Evolutionary conservation across 306 rosid genomes (phyloP), one percentile per base, ranked within the genome.

Genomic region (Quercus bicolor): DNA sequence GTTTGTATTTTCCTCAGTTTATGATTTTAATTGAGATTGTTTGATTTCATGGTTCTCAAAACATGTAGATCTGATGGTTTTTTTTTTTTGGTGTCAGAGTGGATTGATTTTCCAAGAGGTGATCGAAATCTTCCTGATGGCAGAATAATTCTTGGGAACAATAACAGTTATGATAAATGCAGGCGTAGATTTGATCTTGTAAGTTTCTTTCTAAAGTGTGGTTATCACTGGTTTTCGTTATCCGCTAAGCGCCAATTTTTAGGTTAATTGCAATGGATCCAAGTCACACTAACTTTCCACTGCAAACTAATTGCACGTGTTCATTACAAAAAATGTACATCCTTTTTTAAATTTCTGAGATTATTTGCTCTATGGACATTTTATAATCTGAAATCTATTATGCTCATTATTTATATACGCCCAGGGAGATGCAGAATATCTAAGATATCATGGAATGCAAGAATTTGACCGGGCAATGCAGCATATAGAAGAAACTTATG

Each of bases 101-200:
- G 99, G 99, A 96, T 96, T 70, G 99, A 96, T 88, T 96, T 96
- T 90, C 99, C 99, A 71, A 90, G 99, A 84, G 91, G 80, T 26
- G 95, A 79, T 29, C 98, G 88, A 77, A 90, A 31, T 56, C 97
- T 94, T 84, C 89, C 95, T 74, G 56, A 20, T 65, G 98, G 98
- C 20, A 4, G 6, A 81, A 26, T 88, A 70, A 1, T 92, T 83
- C 90, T 81, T 33, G 98, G 98, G 78, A 95, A 95, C 83, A 81
- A 84, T 52, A 8, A 37, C 81, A 95, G 97, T 83, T 95, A 14
- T 77, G 98, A 95, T 86, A 95, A 91, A 88, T 92, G 98, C 79
- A 89, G 98, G 79, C 98, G 98, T 48, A 88, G 98, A 86, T 96
- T 96, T 89, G 93, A 93, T 90, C 88, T 96, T 83, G 99, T 93